Evolutionary conservation across 2,329 filamentous ascomycete genomes (phyloP).

Genomic region (Cladosporium oxysporum): DNA sequence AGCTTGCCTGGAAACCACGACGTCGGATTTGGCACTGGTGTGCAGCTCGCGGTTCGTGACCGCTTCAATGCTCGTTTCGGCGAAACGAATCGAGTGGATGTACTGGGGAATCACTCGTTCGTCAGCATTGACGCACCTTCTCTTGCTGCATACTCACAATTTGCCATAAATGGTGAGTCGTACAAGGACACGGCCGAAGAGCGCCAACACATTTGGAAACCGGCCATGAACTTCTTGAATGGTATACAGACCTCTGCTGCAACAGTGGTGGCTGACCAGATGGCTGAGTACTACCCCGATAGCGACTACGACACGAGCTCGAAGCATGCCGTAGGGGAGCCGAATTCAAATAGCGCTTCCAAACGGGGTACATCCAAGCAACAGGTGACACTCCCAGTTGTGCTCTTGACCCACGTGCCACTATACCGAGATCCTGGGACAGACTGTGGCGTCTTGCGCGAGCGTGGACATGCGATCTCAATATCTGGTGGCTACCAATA

Average conservation of each 20-base stretch:
- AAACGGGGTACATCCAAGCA: background rate
- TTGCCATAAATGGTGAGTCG: conserved; percentile 56
- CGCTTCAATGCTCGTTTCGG: conserved; percentile 89
- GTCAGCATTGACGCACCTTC: conserved; percentile 89
- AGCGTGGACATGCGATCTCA: conserved; percentile 81
- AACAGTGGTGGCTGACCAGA: conserved; percentile 67
- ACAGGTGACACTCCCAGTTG: conserved; percentile 70
- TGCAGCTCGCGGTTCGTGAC: conserved; percentile 77
- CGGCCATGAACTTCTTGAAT: conserved; percentile 74
- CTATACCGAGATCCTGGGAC: conserved; percentile 80
- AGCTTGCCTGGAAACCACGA: conserved; percentile 95
- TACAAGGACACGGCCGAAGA: conserved; percentile 41
- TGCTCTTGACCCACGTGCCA: conserved; percentile 89
- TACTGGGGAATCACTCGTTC: conserved; percentile 93
- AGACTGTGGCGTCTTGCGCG: conserved; percentile 82
- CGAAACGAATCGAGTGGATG: conserved; percentile 83
- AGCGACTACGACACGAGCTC: background rate
- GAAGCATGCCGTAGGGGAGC: background rate
- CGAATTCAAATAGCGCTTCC: background rate
- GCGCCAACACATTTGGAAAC: conserved; percentile 65
- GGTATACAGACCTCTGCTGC: conserved; percentile 65
- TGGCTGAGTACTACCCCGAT: conserved; percentile 49
- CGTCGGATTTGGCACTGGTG: conserved; percentile 81
- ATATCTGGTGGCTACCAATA: conserved; percentile 88
- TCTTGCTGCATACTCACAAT: conserved; percentile 70